phyloP scores from a whole-genome alignment of 2,329 filamentous ascomycete genomes.

The Daldinia sp. region DNA sequence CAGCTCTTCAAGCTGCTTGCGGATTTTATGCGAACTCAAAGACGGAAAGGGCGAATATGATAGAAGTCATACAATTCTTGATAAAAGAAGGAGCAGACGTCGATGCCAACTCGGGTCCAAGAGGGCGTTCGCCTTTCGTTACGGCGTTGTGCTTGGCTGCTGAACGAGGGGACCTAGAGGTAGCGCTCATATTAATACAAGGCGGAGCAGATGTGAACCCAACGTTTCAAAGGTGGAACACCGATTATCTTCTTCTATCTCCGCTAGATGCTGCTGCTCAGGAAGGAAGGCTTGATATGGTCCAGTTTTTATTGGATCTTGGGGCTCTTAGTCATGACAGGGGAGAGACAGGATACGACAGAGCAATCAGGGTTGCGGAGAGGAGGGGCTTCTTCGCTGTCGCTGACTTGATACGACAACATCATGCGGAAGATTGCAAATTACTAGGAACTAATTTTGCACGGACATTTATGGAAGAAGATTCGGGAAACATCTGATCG shows the following conservation, averaged over 20 bases:
- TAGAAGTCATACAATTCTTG: background rate
- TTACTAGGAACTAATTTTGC: background rate
- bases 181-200: background rate
- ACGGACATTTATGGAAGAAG: background rate
- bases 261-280: background rate
- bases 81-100: background rate
- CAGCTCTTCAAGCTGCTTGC: background rate
- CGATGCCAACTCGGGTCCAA: background rate
- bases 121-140: too few species aligned
- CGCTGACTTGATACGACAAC: background rate
- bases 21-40: background rate
- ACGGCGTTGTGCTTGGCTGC: background rate
- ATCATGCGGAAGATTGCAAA: background rate
- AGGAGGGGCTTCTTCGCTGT: background rate
- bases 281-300: background rate
- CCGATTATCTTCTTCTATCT: background rate
- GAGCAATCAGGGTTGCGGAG: background rate
- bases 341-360: background rate
- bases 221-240: accelerated
- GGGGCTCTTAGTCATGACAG: background rate
- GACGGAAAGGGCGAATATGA: background rate
- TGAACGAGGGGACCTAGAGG: background rate
- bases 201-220: background rate
- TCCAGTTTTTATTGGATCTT: background rate
- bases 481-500: background rate